Base-by-base conservation (phyloP, 2,329 filamentous ascomycete genomes). In the Aspergillus tubingensis region DNA sequence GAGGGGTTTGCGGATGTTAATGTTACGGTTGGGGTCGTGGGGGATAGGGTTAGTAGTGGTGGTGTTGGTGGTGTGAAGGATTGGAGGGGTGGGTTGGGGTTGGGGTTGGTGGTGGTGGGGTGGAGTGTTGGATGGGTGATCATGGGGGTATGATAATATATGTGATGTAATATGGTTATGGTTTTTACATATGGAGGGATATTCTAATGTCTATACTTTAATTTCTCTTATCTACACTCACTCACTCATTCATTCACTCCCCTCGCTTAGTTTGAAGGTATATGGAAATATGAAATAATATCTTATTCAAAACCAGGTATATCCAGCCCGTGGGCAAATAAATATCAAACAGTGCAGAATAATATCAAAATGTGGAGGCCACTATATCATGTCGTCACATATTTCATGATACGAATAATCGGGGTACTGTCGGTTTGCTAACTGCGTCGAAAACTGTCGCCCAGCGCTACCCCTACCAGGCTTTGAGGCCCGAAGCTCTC, bases 1-100 rank as follows among this genome's bases (percentile, higher is more conserved):
- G 77, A 80, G 1, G 73, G 68, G 0, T 88, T 87, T 66, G 82
- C 83, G 11, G 81, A 81, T 62, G 76, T 78, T 11, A 82, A 80
- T 36, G 74, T 85, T 32, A 70, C 69, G 1, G 67, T 73, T 15
- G 72, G 71, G 0, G 58, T 59, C 2, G 48, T 64, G 11, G 58
- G 54, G 19, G 25, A n/a, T 25, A 15, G 8, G 47, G 23, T 10
- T 23, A 11, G 47, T 25, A 50, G 47, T 50, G 15, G 25, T 8
- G 47, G 25, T 25, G 15, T 1, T 8, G 47, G n/a, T 15, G 15
- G 21, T 30, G 21, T 25, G 23, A 25, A 11, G 11, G 11, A n/a
- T 27, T 13, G 43, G 43, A 5, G 19, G 13, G 43, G 43, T 3
- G 43, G 43, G 0, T 48, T 13, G 11, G 44, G 44, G 47, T 49